Base-by-base conservation (phyloP, 495 filamentous ascomycete species). In the Cercophora sp. region DNA sequence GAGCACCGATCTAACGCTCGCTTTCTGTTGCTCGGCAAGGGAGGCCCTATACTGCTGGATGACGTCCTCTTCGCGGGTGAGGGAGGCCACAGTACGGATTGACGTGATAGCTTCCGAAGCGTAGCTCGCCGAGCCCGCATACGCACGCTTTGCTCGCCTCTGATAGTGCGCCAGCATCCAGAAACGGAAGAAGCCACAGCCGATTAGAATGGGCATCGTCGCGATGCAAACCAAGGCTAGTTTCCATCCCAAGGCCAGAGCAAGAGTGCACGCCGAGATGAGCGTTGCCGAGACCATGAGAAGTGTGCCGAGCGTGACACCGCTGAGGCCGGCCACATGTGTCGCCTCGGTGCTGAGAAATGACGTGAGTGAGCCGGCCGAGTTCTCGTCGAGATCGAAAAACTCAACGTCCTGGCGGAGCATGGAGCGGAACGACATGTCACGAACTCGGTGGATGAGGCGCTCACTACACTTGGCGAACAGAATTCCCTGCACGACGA, bases 391-490 rank as follows among this genome's bases (percentile, higher is more conserved):
- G 13, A 68, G 73, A 62, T 96, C 91, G 56, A 96, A 96, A 68
- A 87, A 96, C 20, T 79, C 77, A 58, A 96, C 91, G 54, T 96
- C 91, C 63, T 96, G 91, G 31, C 90, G 86, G 11, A 97, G 79
- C 73, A 96, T 93, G 27, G 83, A 75, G 32, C 88, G 79, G 75
- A 98, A 97, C 23, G 90, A 82, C 44, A 69, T 75, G 67, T 90
- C 82, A 54, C 92, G 81, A 8, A 88, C 86, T 5, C 91, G 83
- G 63, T 88, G 86, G 50, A 96, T 79, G 29, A 97, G 78, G 19
- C 83, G 85, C 44, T 52, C 93, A 76, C 71, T 94, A 71, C 87
- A 90, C 59, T 85, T 86, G 5, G 88, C 91, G 52, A 96, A 94
- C 4, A 63, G 25, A 22, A 87, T 54, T 32, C 89, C 91, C 57